Percentiles rank a stretch among this genome's conserved stretches.
Conservation (phyloP, 805 yeast genomes). For the Teunomyces atbi region DNA sequence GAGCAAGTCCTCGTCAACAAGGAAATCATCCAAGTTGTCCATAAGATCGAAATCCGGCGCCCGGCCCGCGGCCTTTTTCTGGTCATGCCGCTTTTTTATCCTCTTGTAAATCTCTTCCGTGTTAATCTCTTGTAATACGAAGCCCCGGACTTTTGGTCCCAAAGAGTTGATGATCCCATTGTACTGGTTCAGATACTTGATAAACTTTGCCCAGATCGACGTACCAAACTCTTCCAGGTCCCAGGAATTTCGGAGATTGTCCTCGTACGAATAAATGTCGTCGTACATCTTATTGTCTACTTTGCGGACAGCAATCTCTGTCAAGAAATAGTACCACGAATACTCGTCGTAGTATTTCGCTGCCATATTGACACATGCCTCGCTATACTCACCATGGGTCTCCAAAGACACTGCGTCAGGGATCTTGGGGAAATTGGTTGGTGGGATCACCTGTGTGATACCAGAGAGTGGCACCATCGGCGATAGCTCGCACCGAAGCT, state of each 20-base stretch:
- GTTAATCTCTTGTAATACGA: constrained; percentile 31
- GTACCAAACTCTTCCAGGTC: constrained; percentile 22
- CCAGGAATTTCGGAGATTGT: constrained; percentile 17
- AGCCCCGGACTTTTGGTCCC: constrained; percentile 31
- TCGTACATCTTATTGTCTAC: constrained; percentile 37
- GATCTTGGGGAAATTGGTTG: constrained; percentile 30
- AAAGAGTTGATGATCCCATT: constrained; percentile 38
- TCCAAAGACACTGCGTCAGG: constrained; percentile 23
- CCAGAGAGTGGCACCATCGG: constrained; percentile 34
- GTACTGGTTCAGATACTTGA: constrained; percentile 35
- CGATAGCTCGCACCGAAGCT: constrained; percentile 31
- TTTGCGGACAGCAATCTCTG: constrained; percentile 40
- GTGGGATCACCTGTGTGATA: constrained; percentile 29
- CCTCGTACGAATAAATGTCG: constrained; percentile 24
- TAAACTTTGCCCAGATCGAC: constrained; percentile 24
- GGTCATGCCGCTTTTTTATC: constrained; percentile 22
- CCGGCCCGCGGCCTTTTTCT: constrained; percentile 10
- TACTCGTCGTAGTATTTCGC: constrained; percentile 20
- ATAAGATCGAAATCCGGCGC: constrained; percentile 13
- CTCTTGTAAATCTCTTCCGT: constrained; percentile 28
- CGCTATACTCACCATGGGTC: constrained; percentile 15
- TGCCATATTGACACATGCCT: constrained; percentile 24
- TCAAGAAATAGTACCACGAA: constrained; percentile 39
- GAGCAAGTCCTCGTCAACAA: constrained; percentile 32
- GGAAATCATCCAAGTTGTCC: constrained; percentile 32